phyloP scores from a whole-genome alignment of 768 basidiomycete species.

The Pleurotus giganteus region DNA sequence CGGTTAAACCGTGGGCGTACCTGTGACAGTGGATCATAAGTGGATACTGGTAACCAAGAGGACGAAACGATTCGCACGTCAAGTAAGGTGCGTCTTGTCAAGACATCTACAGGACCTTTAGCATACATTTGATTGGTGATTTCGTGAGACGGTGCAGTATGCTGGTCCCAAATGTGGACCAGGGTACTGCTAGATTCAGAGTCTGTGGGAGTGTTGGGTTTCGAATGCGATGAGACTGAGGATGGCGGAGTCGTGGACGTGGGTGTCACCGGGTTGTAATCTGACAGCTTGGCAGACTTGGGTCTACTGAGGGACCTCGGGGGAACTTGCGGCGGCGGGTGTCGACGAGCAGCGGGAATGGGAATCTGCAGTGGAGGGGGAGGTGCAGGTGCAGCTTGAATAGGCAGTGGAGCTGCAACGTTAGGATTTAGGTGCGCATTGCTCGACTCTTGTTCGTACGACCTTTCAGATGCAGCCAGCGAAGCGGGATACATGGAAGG shows the following conservation, averaged over 20 bases:
- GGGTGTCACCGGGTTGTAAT: slow-evolving; percentile 35
- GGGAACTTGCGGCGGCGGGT: slow-evolving; percentile 7
- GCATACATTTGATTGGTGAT: background rate
- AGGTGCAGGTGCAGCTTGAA: background rate
- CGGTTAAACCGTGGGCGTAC: slow-evolving; percentile 13
- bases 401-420: background rate
- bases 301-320: background rate
- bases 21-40: background rate
- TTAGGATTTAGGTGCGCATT: slow-evolving; percentile 5
- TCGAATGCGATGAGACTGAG: slow-evolving; percentile 33
- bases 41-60: background rate
- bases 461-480: slow-evolving; percentile 33
- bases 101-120: slow-evolving; percentile 8
- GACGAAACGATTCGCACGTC: slow-evolving; percentile 11
- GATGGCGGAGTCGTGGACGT: slow-evolving; percentile 24
- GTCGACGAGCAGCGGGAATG: slow-evolving; percentile 14
- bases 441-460: slow-evolving; percentile 17
- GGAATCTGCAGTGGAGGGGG: background rate
- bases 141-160: background rate
- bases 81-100: slow-evolving; percentile 18
- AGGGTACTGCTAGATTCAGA: slow-evolving; percentile 1
- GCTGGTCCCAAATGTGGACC: slow-evolving; percentile 7
- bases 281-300: slow-evolving; percentile 8
- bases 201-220: slow-evolving; percentile 21
- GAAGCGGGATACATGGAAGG: slow-evolving; percentile 51